Evolutionary conservation across 2,329 filamentous ascomycete species (phyloP).

Genomic region (Fusarium longipes): DNA sequence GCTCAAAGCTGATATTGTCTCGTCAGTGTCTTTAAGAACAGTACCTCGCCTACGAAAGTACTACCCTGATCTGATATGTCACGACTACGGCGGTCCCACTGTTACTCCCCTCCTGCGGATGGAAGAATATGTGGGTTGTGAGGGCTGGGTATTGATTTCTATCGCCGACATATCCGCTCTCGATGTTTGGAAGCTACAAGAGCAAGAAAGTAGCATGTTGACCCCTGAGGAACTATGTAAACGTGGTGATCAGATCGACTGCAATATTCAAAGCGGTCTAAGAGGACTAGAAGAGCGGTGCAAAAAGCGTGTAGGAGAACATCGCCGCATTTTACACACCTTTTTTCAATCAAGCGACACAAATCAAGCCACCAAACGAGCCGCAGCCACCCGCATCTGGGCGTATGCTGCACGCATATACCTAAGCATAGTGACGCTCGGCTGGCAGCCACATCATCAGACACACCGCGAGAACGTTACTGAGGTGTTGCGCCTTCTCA

Average conservation of each 20-base stretch:
- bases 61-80: not conserved
- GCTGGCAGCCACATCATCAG: not conserved
- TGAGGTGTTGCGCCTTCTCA: not conserved
- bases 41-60: not conserved
- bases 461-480: not conserved
- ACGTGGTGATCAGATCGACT: not conserved
- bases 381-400: not conserved
- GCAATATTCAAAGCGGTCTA: not conserved
- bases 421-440: not conserved
- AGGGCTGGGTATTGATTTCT: not conserved
- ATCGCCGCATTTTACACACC: not conserved
- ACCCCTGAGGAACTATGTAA: not conserved
- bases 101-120: not conserved
- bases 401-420: not conserved
- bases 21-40: not conserved
- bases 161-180: not conserved
- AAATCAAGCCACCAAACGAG: not conserved
- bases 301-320: not conserved
- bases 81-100: not conserved
- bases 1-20: not conserved
- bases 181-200: not conserved
- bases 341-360: not conserved
- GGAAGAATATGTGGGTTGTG: not conserved
- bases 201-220: not conserved
- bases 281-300: not conserved